Conservation (phyloP, 1,284 basidiomycete species). For the Rhodofomes roseus region DNA sequence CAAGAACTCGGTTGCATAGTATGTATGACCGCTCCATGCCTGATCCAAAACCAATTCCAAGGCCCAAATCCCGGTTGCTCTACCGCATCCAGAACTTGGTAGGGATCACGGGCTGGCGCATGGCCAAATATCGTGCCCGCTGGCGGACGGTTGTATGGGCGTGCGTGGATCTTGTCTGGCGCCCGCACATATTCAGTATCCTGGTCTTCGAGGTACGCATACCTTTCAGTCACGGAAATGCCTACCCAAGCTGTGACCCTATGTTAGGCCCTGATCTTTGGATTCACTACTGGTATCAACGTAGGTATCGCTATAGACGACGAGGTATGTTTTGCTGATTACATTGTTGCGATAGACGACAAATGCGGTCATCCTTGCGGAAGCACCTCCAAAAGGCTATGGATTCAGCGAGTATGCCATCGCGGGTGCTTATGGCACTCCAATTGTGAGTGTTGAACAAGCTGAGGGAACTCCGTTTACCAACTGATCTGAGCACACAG, state of each 20-base stretch:
- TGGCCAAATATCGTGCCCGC: conserved; percentile 55
- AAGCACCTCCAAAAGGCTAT: conserved; percentile 54
- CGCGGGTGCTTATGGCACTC: conserved; percentile 44
- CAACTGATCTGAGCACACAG: background rate
- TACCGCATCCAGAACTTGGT: conserved; percentile 60
- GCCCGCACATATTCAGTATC: conserved; percentile 57
- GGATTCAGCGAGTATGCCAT: conserved; percentile 52
- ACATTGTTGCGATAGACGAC: conserved; percentile 53
- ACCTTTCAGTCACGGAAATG: background rate
- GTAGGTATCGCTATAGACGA: conserved; percentile 30
- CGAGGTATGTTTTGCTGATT: background rate
- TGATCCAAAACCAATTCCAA: conserved; percentile 35
- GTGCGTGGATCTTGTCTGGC: conserved; percentile 56
- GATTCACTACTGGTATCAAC: conserved; percentile 70
- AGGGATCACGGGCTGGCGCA: conserved; percentile 60
- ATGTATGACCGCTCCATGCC: conserved; percentile 66
- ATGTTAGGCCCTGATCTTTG: conserved; percentile 52
- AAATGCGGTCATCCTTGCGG: conserved; percentile 64
- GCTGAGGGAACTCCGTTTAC: background rate
- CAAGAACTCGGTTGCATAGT: conserved; percentile 26
- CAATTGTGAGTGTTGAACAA: background rate
- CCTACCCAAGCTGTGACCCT: conserved; percentile 33
- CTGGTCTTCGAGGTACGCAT: conserved; percentile 49
- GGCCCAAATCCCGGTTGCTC: conserved; percentile 42
- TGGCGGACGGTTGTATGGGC: conserved; percentile 42